Base-by-base conservation (phyloP, 2,329 filamentous ascomycete species). In the Coleophoma crateriformis region DNA sequence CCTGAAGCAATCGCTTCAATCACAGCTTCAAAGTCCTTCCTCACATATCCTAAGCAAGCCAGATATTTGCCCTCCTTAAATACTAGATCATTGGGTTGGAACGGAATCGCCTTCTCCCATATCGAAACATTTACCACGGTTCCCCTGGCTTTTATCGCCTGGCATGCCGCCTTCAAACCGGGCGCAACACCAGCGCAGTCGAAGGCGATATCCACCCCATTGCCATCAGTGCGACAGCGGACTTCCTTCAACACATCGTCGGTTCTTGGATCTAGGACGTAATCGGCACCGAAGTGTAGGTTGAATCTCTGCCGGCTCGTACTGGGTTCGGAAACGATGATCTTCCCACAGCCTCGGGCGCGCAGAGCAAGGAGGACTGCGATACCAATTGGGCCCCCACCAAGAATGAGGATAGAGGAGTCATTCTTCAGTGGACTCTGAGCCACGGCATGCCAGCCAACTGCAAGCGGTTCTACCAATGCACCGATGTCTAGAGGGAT, bases 101-200 rank as follows among this genome's bases (percentile, higher is more conserved):
- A 74, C 0, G 71, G 69, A 4, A 81, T 70, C 7, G 68, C 67
- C 47, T 73, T 78, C 58, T 82, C 79, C 79, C 79, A 85, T 3
- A 85, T 78, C 0, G 82, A 79, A n/a, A 85, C 73, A 52, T 85
- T 85, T 2, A 85, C 73, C 0, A 86, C 71, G 0, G 77, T 78
- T 0, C 81, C 82, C 34, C 76, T 69, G 0, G 72, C 69, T 45
- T 73, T 69, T 3, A 81, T 74, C 0, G 75, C 71, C 17, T 71
- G 63, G 38, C 73, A 78, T 56, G 65, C 79, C 56, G 52, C 60
- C 14, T 52, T 54, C 19, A 59, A 45, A n/a, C 69, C 76, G 1
- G 68, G 68, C n/a, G 75, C 71, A 17, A 84, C 78, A 7, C 82
- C 82, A 0, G 81, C 80, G 33, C 79, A 81, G 54, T 86, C 81